Percentiles rank a stretch among this genome's conserved stretches.
Conservation (phyloP, 768 basidiomycete genomes). For the Trametes sanguinea region DNA sequence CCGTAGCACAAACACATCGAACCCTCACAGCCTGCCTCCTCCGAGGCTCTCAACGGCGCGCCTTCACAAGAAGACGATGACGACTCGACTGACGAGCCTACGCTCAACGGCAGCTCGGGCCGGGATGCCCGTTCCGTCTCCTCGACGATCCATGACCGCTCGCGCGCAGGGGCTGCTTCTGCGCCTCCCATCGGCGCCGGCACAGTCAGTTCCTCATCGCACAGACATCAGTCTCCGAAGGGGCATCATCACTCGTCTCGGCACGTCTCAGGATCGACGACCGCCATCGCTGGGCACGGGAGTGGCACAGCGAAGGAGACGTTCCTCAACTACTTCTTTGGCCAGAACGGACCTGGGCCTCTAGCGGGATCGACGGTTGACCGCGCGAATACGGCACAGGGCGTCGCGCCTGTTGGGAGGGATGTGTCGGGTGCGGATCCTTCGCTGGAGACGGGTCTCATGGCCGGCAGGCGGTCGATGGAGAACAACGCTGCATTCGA, state of each 20-base stretch:
- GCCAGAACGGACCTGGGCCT: constrained; percentile 83
- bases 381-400: constrained; percentile 31
- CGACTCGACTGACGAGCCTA: constrained; percentile 56
- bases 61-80: constrained; percentile 66
- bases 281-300: constrained; percentile 24
- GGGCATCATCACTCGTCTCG: constrained; percentile 31
- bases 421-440: constrained; percentile 62
- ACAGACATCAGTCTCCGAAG: constrained; percentile 26
- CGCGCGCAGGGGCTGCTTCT: constrained; percentile 40
- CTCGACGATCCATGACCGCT: constrained; percentile 74
- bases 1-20: constrained; percentile 26
- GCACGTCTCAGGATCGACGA: constrained; percentile 15
- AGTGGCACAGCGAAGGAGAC: constrained; percentile 74
- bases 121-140: constrained; percentile 73
- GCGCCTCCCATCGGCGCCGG: constrained; percentile 34
- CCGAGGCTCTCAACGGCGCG: constrained; percentile 62
- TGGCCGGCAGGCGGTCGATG: constrained; percentile 65
- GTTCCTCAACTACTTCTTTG: constrained; percentile 98
- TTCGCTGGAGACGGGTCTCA: constrained; percentile 55
- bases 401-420: constrained; percentile 56
- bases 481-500: constrained; percentile 90
- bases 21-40: constrained; percentile 55
- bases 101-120: constrained; percentile 54
- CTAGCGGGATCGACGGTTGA: constrained; percentile 57
- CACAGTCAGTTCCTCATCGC: constrained; percentile 22